Evolutionary conservation across 805 yeast genomes (phyloP), one percentile per base, ranked within the genome.

Genomic region (Hanseniaspora vineae): DNA sequence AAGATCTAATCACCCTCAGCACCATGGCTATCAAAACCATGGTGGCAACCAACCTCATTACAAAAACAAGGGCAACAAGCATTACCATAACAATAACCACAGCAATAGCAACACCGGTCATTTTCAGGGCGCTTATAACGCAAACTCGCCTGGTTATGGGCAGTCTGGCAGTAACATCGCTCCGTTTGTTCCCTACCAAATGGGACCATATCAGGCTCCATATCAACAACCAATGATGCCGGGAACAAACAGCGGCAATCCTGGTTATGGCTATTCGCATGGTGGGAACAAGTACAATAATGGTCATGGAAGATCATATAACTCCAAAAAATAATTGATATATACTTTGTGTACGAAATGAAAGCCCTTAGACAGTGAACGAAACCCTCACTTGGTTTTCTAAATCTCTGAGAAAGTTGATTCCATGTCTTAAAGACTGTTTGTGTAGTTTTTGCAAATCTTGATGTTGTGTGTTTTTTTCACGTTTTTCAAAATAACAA

Each of bases 21-120:
- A 23, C 29, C 29, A 23, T 23, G 29, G 29, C 6, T 23, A 23
- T 8, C 29, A 23, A 23, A 23, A 23, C 8, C 29, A 23, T 23
- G 8, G 8, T 8, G 29, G 48, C 15, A 42, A 35, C 35, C 35
- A 46, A 19, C 33, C 52, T 20, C 52, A 52, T 33, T 33, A 33
- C 31, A 49, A 51, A 39, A 48, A 50, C n/a, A 40, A 40, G n/a
- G 50, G 52, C 32, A 44, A 52, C 23, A 51, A 50, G 37, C 53
- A 54, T 40, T 50, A 52, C 32, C 53, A 54, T 39, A 51, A 53
- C 33, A 44, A 46, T 31, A 40, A 39, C 29, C 45, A 49, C 44
- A 46, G 14, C 23, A 18, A 18, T 11, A 39, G 29, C 8, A 23
- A 23, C 29, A 23, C 4, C 8, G 29, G 29, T 19, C 19, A 39